phyloP scores from a whole-genome alignment of 108 stramenopile genomes.

The Mediolabrus comicus region DNA sequence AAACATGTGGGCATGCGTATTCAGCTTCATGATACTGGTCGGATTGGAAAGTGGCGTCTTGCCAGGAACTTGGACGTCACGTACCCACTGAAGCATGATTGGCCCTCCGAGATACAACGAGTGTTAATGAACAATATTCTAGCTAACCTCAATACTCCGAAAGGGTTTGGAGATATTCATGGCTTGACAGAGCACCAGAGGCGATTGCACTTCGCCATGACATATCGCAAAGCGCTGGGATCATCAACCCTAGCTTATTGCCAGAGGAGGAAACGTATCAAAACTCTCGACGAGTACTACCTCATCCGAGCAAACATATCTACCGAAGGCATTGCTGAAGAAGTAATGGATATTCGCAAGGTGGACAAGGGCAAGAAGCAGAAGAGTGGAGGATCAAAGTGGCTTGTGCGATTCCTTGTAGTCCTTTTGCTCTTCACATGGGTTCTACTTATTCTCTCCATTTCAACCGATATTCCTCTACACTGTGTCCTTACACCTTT shows the following conservation, averaged over 20 bases:
- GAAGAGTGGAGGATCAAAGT: background rate
- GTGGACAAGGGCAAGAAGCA: background rate
- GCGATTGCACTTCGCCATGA: slow-evolving; percentile 17
- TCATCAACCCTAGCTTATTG: slow-evolving; percentile 9
- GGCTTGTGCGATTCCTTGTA: background rate
- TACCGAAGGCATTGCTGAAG: background rate
- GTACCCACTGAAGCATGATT: slow-evolving; percentile 13
- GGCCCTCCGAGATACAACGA: slow-evolving; percentile 1
- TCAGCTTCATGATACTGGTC: slow-evolving; percentile 14
- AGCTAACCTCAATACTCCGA: slow-evolving; percentile 15
- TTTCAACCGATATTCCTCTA: background rate
- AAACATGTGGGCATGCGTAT: slow-evolving; percentile 17
- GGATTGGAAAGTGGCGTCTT: slow-evolving; percentile 16
- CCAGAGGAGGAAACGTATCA: slow-evolving; percentile 15
- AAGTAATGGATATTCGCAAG: background rate
- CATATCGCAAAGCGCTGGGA: slow-evolving; percentile 13
- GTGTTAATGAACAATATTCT: slow-evolving; percentile 19
- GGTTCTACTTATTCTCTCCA: background rate
- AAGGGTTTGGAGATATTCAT: slow-evolving; percentile 14
- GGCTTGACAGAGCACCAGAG: slow-evolving; percentile 13
- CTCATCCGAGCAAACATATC: slow-evolving; percentile 17
- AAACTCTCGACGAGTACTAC: slow-evolving; percentile 28
- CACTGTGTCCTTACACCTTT: background rate
- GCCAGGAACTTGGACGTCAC: slow-evolving; percentile 14
- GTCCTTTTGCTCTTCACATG: background rate